Evolutionary conservation across 1,284 basidiomycete genomes (phyloP).

Genomic region (Filobasidium uniguttulatum): DNA sequence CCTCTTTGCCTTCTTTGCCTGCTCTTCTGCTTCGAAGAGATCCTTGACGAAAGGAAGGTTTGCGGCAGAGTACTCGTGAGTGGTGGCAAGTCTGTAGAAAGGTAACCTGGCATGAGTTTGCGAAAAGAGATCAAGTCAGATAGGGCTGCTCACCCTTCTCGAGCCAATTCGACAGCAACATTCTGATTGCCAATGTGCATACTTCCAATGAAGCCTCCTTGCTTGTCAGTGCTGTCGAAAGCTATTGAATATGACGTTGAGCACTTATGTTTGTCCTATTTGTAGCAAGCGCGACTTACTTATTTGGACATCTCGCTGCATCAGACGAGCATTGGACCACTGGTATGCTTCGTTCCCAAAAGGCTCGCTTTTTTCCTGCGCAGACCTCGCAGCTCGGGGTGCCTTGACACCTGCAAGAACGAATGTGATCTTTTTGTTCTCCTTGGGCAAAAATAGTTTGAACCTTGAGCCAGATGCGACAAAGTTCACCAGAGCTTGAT

Average conservation of each 20-base stretch:
- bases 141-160: conserved; percentile 47
- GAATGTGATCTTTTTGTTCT: conserved; percentile 77
- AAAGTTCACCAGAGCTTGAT: conserved; percentile 80
- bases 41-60: conserved; percentile 60
- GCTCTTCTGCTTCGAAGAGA: conserved; percentile 69
- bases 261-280: neutral
- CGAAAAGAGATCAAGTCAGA: neutral
- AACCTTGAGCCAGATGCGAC: conserved; percentile 85
- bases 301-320: conserved; percentile 93
- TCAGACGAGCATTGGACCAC: conserved; percentile 62
- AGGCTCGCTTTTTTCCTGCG: conserved; percentile 77
- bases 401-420: conserved; percentile 75
- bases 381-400: conserved; percentile 63
- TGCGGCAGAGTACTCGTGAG: conserved; percentile 81
- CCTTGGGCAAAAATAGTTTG: conserved; percentile 82
- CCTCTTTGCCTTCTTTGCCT: conserved; percentile 60
- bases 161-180: conserved; percentile 65
- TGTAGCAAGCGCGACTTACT: conserved; percentile 26
- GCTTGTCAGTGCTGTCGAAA: conserved; percentile 79
- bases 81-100: conserved; percentile 43
- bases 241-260: conserved; percentile 34
- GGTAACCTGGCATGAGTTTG: neutral
- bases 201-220: conserved; percentile 86
- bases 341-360: conserved; percentile 72
- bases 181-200: conserved; percentile 70